These are phyloP conservation scores for Monsonia emarginata DNA, from an alignment of 441 rosid species.

Conservation along the genomic window DNA sequence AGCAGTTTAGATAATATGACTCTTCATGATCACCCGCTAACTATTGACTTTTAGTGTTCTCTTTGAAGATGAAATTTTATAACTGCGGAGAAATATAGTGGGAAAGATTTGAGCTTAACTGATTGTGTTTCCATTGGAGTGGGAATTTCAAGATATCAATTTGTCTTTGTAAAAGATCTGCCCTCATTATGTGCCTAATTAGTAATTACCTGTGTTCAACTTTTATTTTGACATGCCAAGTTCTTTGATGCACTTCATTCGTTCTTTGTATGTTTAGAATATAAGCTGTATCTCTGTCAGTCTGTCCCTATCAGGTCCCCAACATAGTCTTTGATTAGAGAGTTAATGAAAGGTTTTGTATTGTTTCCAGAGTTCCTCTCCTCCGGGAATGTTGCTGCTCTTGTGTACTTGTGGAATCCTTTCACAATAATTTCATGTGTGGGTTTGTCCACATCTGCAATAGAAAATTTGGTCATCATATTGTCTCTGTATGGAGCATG, in stretches of 20 bases:
- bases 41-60: background rate
- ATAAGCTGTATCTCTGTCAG: conserved; percentile 10
- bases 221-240: background rate
- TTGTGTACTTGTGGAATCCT: conserved; percentile 83
- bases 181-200: background rate
- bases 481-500: conserved; percentile 68
- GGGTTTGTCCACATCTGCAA: conserved; percentile 79
- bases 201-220: background rate
- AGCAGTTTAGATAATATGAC: background rate
- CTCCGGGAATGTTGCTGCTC: conserved; percentile 76
- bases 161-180: background rate
- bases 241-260: background rate
- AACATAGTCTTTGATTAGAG: background rate
- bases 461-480: conserved; percentile 64
- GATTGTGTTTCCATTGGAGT: background rate
- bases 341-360: conserved; percentile 14
- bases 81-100: no score
- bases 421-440: conserved; percentile 73
- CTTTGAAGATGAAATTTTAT: background rate
- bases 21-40: background rate
- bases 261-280: background rate
- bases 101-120: background rate
- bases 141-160: background rate
- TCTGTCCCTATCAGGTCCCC: background rate
- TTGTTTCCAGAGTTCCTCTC: conserved; percentile 38